Percentiles rank a stretch among this genome's conserved stretches.
Evolutionary conservation across 2,329 filamentous ascomycete genomes (phyloP).

Genomic region (Volutella citrinella): DNA sequence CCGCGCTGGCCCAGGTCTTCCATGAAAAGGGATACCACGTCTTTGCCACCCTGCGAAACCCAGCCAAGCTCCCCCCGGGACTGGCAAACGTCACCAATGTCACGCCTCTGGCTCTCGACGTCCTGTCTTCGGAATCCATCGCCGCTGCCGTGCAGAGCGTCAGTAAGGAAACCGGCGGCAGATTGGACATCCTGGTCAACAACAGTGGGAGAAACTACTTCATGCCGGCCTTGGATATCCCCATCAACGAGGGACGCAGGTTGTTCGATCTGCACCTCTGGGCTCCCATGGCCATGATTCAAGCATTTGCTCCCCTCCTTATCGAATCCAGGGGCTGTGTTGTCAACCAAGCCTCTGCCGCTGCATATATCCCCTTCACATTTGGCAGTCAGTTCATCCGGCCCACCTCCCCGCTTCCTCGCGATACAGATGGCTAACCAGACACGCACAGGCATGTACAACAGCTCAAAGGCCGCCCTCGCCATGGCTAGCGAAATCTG

Average conservation of each 20-base stretch:
- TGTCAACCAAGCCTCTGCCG: constrained; percentile 15
- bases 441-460: constrained; percentile 19
- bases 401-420: too few species aligned
- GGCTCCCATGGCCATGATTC: constrained; percentile 32
- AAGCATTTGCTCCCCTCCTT: constrained; percentile 33
- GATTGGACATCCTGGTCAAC: constrained; percentile 22
- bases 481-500: constrained; percentile 18
- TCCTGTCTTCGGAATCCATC: constrained; percentile 25
- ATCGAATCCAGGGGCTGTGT: constrained; percentile 27
- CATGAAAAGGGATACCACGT: constrained; percentile 26
- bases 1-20: constrained; percentile 17
- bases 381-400: constrained; percentile 7
- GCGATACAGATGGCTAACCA: too few species aligned
- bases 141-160: constrained; percentile 17
- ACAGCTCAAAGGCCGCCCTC: constrained; percentile 22
- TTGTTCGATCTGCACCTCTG: constrained; percentile 39
- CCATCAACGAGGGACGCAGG: constrained; percentile 11
- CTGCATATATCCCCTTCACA: constrained; percentile 1
- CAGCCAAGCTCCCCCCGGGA: constrained; percentile 23
- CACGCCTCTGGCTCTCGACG: constrained; percentile 28
- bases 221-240: constrained; percentile 22
- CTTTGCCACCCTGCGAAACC: constrained; percentile 28
- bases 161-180: constrained; percentile 12
- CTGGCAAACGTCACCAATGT: constrained; percentile 18
- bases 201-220: constrained; percentile 14